Conservation (phyloP, 139 green algal genomes). For the Tetraselmis striata region DNA sequence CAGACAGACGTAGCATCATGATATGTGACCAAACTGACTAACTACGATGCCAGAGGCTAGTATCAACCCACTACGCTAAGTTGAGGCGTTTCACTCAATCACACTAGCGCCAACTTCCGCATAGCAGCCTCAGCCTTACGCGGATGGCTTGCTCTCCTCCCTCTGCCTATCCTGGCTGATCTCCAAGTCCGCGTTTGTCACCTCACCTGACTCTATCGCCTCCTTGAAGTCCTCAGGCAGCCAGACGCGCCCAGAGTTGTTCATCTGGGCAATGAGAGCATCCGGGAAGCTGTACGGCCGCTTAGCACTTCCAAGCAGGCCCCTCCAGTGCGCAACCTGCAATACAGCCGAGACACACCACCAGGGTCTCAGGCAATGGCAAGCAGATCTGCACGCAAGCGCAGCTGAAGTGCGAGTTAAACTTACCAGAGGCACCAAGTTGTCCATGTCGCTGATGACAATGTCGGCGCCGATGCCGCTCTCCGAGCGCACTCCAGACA, state of each 20-base stretch:
- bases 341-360: too few relatives aligned
- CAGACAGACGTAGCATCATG: too few relatives aligned
- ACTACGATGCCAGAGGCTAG: too few relatives aligned
- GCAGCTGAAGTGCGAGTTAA: neutral
- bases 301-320: neutral
- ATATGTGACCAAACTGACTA: too few relatives aligned
- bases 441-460: constrained; percentile 8
- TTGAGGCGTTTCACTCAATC: too few relatives aligned
- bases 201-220: neutral
- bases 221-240: neutral
- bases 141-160: too few relatives aligned
- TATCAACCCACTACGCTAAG: too few relatives aligned
- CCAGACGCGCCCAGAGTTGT: neutral
- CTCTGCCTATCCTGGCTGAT: too few relatives aligned
- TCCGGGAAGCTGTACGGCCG: neutral
- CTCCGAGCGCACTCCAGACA: neutral
- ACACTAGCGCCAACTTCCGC: too few relatives aligned
- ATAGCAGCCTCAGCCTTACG: too few relatives aligned
- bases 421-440: constrained; percentile 1
- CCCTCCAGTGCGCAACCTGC: too few relatives aligned
- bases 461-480: neutral
- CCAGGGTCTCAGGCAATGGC: too few relatives aligned
- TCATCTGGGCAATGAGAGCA: neutral
- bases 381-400: neutral
- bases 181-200: neutral